Percentiles rank a stretch among this genome's conserved stretches.
Conservation (phyloP, 2,329 filamentous ascomycete genomes). For the Aureobasidium leucospermi region DNA sequence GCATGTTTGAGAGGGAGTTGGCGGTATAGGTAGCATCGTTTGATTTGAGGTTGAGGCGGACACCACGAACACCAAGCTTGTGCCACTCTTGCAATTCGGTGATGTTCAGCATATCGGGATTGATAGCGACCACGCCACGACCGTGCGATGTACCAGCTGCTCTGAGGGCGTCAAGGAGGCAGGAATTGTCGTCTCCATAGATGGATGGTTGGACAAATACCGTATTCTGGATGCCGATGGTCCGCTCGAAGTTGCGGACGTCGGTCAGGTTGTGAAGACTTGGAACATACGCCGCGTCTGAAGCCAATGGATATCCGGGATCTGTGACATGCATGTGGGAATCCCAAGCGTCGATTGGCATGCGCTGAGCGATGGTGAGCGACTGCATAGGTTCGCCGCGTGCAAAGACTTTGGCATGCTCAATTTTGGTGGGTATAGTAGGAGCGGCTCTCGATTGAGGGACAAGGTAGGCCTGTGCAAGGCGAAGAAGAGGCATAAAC, state of each 20-base stretch:
- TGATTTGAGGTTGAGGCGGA: constrained; percentile 27
- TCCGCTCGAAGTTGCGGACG: constrained; percentile 32
- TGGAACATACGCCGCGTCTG: constrained; percentile 46
- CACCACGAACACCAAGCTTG: constrained; percentile 24
- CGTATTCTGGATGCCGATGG: constrained; percentile 22
- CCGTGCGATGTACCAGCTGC: constrained; percentile 17
- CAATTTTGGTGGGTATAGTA: neutral
- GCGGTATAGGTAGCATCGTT: constrained; percentile 31
- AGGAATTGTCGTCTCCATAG: constrained; percentile 26
- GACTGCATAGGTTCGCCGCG: neutral
- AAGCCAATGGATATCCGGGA: constrained; percentile 43
- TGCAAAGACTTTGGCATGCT: neutral
- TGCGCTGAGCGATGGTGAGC: constrained; percentile 17
- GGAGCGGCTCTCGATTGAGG: neutral
- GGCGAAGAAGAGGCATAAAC: neutral
- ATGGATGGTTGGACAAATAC: constrained; percentile 27
- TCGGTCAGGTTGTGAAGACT: constrained; percentile 42
- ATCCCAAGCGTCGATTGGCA: constrained; percentile 49
- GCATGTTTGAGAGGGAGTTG: constrained; percentile 34
- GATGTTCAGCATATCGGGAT: constrained; percentile 20
- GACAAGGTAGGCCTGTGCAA: neutral
- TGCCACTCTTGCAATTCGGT: constrained; percentile 23
- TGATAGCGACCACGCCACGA: constrained; percentile 26
- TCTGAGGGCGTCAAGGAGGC: constrained; percentile 25
- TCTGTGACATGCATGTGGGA: constrained; percentile 59